Evolutionary conservation across 208 protist genomes (phyloP).

Genomic region (Acanthamoeba rhysodes): DNA sequence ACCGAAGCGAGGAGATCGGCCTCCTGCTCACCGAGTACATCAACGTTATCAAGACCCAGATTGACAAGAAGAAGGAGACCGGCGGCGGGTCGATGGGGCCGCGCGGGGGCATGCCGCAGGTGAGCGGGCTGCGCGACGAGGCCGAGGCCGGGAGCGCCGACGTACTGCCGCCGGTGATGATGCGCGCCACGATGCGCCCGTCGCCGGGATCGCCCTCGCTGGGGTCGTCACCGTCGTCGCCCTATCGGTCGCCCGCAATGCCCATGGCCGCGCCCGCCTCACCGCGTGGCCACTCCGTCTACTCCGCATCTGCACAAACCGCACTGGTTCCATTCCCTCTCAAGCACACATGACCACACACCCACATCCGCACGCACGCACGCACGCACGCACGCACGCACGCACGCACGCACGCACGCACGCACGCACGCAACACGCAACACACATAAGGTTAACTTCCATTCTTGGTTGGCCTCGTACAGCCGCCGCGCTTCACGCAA

Average conservation of each 20-base stretch:
- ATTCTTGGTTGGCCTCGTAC: neutral
- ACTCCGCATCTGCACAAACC: neutral
- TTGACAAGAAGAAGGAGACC: neutral
- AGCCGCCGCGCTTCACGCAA: neutral
- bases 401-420: too few species aligned
- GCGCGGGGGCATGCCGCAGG: neutral
- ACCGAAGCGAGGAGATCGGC: slow-evolving; percentile 30
- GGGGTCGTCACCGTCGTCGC: neutral
- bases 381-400: too few species aligned
- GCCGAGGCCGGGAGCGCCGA: neutral
- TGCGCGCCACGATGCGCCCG: neutral
- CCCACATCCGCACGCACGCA: too few species aligned
- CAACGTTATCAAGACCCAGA: slow-evolving; percentile 39
- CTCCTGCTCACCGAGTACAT: slow-evolving; percentile 42
- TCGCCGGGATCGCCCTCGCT: neutral
- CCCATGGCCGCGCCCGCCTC: neutral
- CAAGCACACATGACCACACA: too few species aligned
- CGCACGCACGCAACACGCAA: too few species aligned
- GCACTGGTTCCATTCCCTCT: too few species aligned
- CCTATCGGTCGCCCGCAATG: neutral
- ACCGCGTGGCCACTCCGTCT: neutral
- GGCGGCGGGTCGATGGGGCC: neutral
- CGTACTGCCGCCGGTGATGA: neutral
- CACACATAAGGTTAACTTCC: too few species aligned
- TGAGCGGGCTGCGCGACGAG: neutral